phyloP scores from a whole-genome alignment of 108 stramenopile genomes.

The Bacterosira constricta region DNA sequence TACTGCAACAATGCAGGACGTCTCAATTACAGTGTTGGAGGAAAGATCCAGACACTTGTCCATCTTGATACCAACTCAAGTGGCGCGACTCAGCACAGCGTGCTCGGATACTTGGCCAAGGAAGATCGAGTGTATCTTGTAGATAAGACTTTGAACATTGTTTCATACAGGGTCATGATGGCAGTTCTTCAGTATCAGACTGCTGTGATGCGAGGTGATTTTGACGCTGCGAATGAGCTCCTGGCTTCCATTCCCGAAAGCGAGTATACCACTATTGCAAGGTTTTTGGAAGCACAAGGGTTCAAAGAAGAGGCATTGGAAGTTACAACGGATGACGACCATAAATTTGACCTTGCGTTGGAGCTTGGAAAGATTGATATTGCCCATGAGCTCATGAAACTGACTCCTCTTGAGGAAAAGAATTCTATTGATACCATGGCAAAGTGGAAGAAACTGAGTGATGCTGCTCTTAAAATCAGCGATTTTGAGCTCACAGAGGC shows the following conservation, averaged over 20 bases:
- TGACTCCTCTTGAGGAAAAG: conserved; percentile 84
- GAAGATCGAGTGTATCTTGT: conserved; percentile 97
- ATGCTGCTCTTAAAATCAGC: conserved; percentile 93
- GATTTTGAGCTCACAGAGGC: conserved; percentile 94
- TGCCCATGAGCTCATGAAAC: conserved; percentile 82
- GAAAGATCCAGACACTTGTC: conserved; percentile 96
- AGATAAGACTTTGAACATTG: conserved; percentile 91
- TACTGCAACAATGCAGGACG: conserved; percentile 91
- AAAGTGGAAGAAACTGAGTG: conserved; percentile 98
- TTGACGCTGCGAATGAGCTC: conserved; percentile 95
- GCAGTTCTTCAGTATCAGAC: conserved; percentile 98
- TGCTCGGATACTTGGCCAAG: conserved; percentile 97
- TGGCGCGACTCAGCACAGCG: conserved; percentile 77
- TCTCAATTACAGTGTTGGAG: conserved; percentile 98
- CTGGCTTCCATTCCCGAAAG: conserved; percentile 89
- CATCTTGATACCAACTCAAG: conserved; percentile 91
- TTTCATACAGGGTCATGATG: conserved; percentile 92
- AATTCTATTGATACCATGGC: conserved; percentile 93
- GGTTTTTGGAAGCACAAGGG: conserved; percentile 98
- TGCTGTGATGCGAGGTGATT: conserved; percentile 98
- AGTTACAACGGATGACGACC: conserved; percentile 94
- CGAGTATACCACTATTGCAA: conserved; percentile 94
- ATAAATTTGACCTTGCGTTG: conserved; percentile 96
- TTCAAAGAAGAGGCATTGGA: conserved; percentile 99
- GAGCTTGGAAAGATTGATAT: conserved; percentile 93